These are phyloP conservation scores for Pelargonium cotyledonis DNA, from an alignment of 441 rosid genomes.

Conservation along the genomic window DNA sequence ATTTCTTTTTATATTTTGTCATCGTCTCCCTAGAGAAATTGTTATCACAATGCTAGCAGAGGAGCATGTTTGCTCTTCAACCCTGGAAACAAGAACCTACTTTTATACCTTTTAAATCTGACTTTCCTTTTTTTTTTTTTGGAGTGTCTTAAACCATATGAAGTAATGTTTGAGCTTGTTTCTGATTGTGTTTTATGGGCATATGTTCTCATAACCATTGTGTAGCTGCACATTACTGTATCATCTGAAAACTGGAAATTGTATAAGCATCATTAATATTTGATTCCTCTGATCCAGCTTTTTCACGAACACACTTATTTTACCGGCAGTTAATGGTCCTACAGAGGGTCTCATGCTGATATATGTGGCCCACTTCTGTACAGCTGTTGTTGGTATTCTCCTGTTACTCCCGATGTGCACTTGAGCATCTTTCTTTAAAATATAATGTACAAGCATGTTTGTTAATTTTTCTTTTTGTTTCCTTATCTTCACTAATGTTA, in stretches of 20 bases:
- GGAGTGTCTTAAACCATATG: too few relatives aligned
- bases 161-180: not conserved
- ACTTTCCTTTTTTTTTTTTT: not conserved
- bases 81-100: too few relatives aligned
- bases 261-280: conserved; percentile 16
- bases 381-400: conserved; percentile 72
- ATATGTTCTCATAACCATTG: not conserved
- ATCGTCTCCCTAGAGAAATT: not conserved
- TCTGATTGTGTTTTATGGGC: not conserved
- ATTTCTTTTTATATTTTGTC: too few relatives aligned
- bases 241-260: conserved; percentile 10
- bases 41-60: not conserved
- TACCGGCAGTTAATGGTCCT: conserved; percentile 93
- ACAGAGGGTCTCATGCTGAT: conserved; percentile 93
- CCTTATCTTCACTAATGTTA: not conserved
- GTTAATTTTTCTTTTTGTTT: conserved; percentile 1
- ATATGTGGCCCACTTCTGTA: conserved; percentile 62
- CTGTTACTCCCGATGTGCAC: conserved; percentile 2
- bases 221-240: not conserved
- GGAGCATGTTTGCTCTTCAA: conserved; percentile 5
- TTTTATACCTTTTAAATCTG: not conserved
- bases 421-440: conserved; percentile 1
- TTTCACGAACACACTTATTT: conserved; percentile 84
- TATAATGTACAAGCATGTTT: not conserved
- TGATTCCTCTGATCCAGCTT: conserved; percentile 46